Evolutionary conservation across 306 rosid species (phyloP), one percentile per base, ranked within the genome.

Genomic region (Pterocarpus santalinus): DNA sequence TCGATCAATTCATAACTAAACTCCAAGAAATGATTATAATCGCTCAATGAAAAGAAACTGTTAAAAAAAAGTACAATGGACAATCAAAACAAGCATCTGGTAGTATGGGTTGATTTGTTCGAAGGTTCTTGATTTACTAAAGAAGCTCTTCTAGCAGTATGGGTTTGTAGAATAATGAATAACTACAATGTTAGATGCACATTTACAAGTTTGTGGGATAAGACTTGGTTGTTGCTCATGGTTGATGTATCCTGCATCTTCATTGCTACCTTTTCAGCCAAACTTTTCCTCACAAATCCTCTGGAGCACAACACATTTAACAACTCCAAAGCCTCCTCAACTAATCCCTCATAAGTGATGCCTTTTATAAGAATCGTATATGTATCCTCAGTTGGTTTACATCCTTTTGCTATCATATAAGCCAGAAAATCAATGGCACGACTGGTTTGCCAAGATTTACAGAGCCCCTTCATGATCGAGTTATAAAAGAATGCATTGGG

Each of bases 281-380:
- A 90, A 73, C 94, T 91, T 86, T 64, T 88, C 89, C 82, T 93
- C 77, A 93, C 92, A 67, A 88, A 83, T 46, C 97, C 93, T 80
- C 72, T 88, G 75, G 82, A 76, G 82, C 88, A 85, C 81, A 93
- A 65, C 75, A 91, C 88, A 77, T 81, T 80, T 52, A 86, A 62
- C 43, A 93, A 84, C 80, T 80, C 88, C 84, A 89, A 76, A 65
- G 97, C 97, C 76, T 93, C 97, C 75, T 85, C 82, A 12, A 89
- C 89, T 3, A 93, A 82, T 13, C 97, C 97, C 86, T 93, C 97
- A 73, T 70, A 80, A 11, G 94, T 89, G 60, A 93, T 77, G 81
- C 94, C 97, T 83, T 91, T 90, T 47, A 91, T 77, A 71, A 93
- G 93, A 85, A 90, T 90, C 41, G 89, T 90, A 78, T 93, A 93